phyloP scores from a whole-genome alignment of 1,284 basidiomycete species.

The Sporisorium iseilematis-ciliati region DNA sequence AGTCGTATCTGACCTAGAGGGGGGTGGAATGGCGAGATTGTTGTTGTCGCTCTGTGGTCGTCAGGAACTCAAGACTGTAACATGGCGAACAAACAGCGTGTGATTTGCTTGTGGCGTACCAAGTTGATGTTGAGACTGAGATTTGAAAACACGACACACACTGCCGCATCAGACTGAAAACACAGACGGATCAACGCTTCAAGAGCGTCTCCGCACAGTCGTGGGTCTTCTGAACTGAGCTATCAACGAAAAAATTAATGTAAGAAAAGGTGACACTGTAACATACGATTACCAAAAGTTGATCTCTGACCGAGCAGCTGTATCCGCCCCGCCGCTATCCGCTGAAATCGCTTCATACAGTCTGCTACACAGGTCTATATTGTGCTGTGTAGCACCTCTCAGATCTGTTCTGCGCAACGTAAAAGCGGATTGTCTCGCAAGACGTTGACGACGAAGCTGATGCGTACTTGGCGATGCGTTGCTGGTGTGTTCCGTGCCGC shows the following conservation, averaged over 20 bases:
- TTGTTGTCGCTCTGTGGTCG: too few relatives aligned
- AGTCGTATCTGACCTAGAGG: constrained; percentile 66
- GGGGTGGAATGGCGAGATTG: too few relatives aligned
- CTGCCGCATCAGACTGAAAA: too few relatives aligned
- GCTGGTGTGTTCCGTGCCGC: constrained; percentile 14
- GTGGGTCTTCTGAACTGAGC: background rate
- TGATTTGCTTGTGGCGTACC: too few relatives aligned
- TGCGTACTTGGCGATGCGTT: background rate
- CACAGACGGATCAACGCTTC: too few relatives aligned
- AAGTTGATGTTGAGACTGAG: too few relatives aligned
- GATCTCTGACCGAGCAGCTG: constrained; percentile 16
- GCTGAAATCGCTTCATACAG: constrained; percentile 25
- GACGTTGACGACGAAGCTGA: background rate
- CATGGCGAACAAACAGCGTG: too few relatives aligned
- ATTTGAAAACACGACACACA: too few relatives aligned
- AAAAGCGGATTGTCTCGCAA: constrained; percentile 1
- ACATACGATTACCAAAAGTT: constrained; percentile 23
- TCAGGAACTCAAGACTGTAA: background rate
- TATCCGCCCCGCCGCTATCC: constrained; percentile 10
- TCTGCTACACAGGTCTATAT: constrained; percentile 20
- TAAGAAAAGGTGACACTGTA: background rate
- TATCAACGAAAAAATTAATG: constrained; percentile 1
- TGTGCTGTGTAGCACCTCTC: constrained; percentile 32
- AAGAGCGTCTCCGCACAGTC: too few relatives aligned
- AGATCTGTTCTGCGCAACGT: constrained; percentile 25